phyloP scores from a whole-genome alignment of 768 basidiomycete genomes.

The Porpolomopsis calyptriformis region DNA sequence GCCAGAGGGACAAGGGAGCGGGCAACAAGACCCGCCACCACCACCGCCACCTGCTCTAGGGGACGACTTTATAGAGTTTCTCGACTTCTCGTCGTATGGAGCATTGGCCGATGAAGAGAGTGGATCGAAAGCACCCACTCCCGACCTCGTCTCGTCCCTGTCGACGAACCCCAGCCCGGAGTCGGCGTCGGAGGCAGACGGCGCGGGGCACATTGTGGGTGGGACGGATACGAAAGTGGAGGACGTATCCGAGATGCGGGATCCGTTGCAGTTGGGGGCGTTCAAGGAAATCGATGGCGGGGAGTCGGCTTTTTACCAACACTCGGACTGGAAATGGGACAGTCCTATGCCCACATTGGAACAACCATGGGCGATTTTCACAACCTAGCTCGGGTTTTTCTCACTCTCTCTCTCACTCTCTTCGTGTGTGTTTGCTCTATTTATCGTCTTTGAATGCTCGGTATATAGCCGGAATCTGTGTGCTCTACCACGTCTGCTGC shows the following conservation, averaged over 20 bases:
- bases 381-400: slow-evolving; percentile 37
- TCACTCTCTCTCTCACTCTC: slow-evolving; percentile 14
- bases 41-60: slow-evolving; percentile 25
- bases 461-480: no score
- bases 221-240: slow-evolving; percentile 44
- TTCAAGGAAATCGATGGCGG: slow-evolving; percentile 70
- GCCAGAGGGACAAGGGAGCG: neutral
- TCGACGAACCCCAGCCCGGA: slow-evolving; percentile 73
- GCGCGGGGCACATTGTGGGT: slow-evolving; percentile 30
- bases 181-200: slow-evolving; percentile 55
- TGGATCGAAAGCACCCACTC: slow-evolving; percentile 59
- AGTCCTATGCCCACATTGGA: slow-evolving; percentile 53
- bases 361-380: slow-evolving; percentile 65
- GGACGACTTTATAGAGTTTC: slow-evolving; percentile 50
- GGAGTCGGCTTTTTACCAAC: slow-evolving; percentile 57
- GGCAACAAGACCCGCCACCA: slow-evolving; percentile 9
- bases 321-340: slow-evolving; percentile 65
- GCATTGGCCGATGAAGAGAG: slow-evolving; percentile 48
- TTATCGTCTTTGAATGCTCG: slow-evolving; percentile 25
- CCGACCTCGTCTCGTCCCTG: slow-evolving; percentile 58
- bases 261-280: slow-evolving; percentile 46
- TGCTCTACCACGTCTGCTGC: no score
- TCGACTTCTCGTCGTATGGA: slow-evolving; percentile 59
- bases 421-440: slow-evolving; percentile 14
- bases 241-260: slow-evolving; percentile 39